These are phyloP conservation scores for Combretum micranthum DNA, from an alignment of 345 rosid genomes.

Conservation along the genomic window DNA sequence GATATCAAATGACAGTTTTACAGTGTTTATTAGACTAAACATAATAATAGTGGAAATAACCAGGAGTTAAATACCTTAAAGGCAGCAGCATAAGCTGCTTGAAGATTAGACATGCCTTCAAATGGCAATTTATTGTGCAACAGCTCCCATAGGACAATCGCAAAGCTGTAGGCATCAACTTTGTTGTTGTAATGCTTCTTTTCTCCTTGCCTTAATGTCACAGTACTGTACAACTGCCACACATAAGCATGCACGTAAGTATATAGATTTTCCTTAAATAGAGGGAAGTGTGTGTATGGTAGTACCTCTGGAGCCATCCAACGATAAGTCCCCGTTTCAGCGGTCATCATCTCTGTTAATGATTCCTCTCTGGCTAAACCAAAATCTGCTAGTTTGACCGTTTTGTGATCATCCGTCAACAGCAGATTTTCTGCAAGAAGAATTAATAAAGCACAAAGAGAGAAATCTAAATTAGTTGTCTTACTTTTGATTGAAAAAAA, in stretches of 20 bases:
- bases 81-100: constrained; percentile 97
- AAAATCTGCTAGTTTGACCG: constrained; percentile 89
- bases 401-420: constrained; percentile 79
- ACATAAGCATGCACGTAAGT: background rate
- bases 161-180: constrained; percentile 96
- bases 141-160: constrained; percentile 96
- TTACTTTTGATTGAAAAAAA: too few relatives aligned
- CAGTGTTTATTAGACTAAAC: background rate
- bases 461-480: background rate
- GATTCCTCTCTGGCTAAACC: constrained; percentile 98
- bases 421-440: constrained; percentile 75
- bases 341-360: constrained; percentile 96
- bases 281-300: background rate
- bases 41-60: background rate
- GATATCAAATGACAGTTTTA: background rate
- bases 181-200: constrained; percentile 96
- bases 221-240: constrained; percentile 86
- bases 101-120: constrained; percentile 98
- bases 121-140: constrained; percentile 85
- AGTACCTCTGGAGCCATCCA: constrained; percentile 98
- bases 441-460: background rate
- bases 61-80: constrained; percentile 47
- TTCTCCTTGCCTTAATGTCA: constrained; percentile 83
- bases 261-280: background rate
- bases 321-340: constrained; percentile 92